These are phyloP conservation scores for Fremontodendron californicum DNA, from an alignment of 345 rosid genomes.

Conservation along the genomic window DNA sequence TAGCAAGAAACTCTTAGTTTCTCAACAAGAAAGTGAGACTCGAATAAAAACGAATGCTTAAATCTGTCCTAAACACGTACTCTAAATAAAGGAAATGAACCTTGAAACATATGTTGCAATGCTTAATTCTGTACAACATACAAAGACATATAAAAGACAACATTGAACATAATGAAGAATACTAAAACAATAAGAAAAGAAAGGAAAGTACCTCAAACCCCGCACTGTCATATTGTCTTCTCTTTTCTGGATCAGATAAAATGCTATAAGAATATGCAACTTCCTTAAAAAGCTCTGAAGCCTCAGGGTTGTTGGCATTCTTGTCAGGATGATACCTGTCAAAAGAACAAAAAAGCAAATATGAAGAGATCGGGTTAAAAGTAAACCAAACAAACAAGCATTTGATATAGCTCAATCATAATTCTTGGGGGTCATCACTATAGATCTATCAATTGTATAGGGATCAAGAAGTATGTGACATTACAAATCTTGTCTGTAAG, in stretches of 20 bases:
- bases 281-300: conserved; percentile 92
- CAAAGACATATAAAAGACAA: neutral
- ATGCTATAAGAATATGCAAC: conserved; percentile 98
- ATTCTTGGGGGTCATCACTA: neutral
- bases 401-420: conserved; percentile 6
- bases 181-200: neutral
- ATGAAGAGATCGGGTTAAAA: neutral
- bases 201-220: conserved; percentile 78
- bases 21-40: neutral
- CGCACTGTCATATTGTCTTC: conserved; percentile 91
- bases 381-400: neutral
- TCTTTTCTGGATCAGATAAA: conserved; percentile 95
- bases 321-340: conserved; percentile 97
- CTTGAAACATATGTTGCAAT: neutral
- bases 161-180: neutral
- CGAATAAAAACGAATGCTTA: neutral
- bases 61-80: neutral
- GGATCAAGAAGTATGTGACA: neutral
- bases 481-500: neutral
- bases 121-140: neutral
- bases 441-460: neutral
- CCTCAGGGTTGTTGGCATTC: conserved; percentile 92
- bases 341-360: conserved; percentile 2
- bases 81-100: neutral
- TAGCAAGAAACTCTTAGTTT: neutral